Evolutionary conservation across 1,139 yeast species (phyloP), one percentile per base, ranked within the genome.

Genomic region (Candida mesenterica): DNA sequence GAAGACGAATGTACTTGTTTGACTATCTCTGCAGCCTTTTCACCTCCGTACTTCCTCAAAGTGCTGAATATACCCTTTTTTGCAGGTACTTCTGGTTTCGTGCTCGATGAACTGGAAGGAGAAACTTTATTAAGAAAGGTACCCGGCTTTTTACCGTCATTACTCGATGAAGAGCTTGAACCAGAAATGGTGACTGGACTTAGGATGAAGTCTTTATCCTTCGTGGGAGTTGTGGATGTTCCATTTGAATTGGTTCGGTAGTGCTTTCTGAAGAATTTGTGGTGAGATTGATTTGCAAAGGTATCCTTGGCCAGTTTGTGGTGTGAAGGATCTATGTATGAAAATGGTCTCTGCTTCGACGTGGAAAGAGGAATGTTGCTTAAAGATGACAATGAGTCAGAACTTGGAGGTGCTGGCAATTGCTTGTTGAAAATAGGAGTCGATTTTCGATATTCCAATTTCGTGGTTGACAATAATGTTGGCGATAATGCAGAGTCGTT

Each of bases 211-310:
- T 19, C 22, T 9, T 19, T 19, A 6, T 19, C 22, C 22, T 19
- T 19, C 6, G 8, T 18, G 4, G 38, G 65, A 9, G 33, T 53
- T 5, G 65, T 33, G 1, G 76, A 68, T 1, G 79, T 69, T 34
- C 77, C 85, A 0, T 77, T 75, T 0, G 85, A 75, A 33, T 71
- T 72, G 10, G 81, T 68, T 41, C 79, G 69, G 31, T 75, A 68
- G 46, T 77, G 84, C 41, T 77, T 73, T 42, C 83, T 65, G 56
- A 81, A 79, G 38, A 82, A 68, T 24, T 74, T 71, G 37, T 73
- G 68, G 4, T 75, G 72, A 1, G 78, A 62, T 6, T 68, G 53
- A 3, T 77, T 66, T 8, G 44, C 16, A 5, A 24, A 30, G 9
- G 34, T 33, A 10, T 45, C 43, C 28, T 40, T 37, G 1, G 23